These are phyloP conservation scores for Dactylonectria macrodidyma DNA, from an alignment of 2,329 filamentous ascomycete species.

Conservation along the genomic window DNA sequence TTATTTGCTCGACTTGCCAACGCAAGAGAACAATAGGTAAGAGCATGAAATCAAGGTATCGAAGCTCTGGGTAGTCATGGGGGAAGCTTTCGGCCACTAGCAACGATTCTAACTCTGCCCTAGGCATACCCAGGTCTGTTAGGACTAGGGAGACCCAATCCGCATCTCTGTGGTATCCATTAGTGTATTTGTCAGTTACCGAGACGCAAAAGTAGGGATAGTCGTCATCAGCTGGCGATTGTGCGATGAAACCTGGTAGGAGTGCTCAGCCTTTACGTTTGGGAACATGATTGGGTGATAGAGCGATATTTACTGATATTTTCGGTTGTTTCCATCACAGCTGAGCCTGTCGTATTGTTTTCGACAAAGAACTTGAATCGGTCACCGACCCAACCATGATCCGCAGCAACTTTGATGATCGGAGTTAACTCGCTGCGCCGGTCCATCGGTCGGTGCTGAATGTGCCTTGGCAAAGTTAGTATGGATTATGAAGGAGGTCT, in stretches of 20 bases:
- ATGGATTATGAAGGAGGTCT: no score
- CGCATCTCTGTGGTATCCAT: conserved; percentile 10
- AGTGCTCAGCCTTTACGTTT: not conserved
- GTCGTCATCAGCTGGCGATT: conserved; percentile 7
- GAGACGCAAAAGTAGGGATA: conserved; percentile 9
- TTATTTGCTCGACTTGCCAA: conserved; percentile 10
- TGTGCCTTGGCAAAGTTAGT: not conserved
- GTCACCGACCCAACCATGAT: conserved; percentile 4
- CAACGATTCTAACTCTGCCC: not conserved
- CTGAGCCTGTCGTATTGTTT: not conserved
- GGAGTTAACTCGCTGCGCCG: not conserved
- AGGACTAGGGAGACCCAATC: conserved; percentile 3
- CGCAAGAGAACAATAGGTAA: conserved; percentile 6
- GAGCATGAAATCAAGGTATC: conserved; percentile 2
- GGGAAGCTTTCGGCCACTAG: not conserved
- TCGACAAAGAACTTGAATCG: conserved; percentile 9
- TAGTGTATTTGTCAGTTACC: conserved; percentile 7
- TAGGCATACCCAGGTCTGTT: not conserved
- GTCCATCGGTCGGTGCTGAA: not conserved
- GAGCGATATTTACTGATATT: not conserved
- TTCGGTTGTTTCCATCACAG: not conserved
- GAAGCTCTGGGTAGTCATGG: conserved; percentile 9
- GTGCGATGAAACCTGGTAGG: conserved; percentile 3
- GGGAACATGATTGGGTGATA: not conserved
- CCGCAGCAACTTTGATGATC: not conserved